A percentile compares a stretch with the other conserved stretches of the same genome.
phyloP scores from a whole-genome alignment of 164 flowering plant species.

The Aristolochia contorta region DNA sequence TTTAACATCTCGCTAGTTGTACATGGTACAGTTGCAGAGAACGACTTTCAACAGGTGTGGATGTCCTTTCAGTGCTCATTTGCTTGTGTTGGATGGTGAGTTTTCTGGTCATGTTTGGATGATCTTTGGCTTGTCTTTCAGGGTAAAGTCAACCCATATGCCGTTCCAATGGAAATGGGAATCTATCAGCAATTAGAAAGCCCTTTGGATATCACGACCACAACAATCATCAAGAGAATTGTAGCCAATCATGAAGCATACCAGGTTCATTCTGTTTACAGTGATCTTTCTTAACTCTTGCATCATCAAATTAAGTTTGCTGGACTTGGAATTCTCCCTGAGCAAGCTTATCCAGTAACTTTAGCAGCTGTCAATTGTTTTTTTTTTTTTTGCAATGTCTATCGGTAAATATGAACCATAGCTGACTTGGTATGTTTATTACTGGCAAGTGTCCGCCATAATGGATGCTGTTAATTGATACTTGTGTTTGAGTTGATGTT shows the following conservation, averaged over 20 bases:
- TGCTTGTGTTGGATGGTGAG: not conserved
- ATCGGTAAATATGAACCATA: too few species aligned
- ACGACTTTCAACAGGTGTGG: conserved; percentile 61
- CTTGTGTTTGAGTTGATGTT: too few species aligned
- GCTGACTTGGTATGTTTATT: too few species aligned
- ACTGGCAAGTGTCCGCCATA: too few species aligned
- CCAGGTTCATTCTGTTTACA: conserved; percentile 38
- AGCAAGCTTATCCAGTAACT: too few species aligned
- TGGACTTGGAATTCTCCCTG: too few species aligned
- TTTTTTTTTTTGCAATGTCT: too few species aligned
- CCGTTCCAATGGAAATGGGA: conserved; percentile 73
- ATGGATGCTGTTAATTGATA: too few species aligned
- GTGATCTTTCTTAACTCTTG: too few species aligned
- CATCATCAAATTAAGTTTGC: too few species aligned
- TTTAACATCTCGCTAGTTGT: conserved; percentile 91
- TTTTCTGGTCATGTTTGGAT: not conserved
- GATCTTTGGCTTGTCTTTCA: conserved; percentile 16
- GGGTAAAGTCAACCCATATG: conserved; percentile 64
- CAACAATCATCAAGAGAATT: conserved; percentile 81
- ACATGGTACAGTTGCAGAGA: conserved; percentile 89
- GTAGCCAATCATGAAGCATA: conserved; percentile 93
- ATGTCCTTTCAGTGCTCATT: not conserved
- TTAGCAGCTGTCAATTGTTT: too few species aligned
- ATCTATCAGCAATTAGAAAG: conserved; percentile 67
- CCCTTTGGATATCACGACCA: conserved; percentile 79